Percentiles rank a stretch among this genome's conserved stretches.
Conservation (phyloP, 139 green algal genomes). For the Picochlorum costavermella region DNA sequence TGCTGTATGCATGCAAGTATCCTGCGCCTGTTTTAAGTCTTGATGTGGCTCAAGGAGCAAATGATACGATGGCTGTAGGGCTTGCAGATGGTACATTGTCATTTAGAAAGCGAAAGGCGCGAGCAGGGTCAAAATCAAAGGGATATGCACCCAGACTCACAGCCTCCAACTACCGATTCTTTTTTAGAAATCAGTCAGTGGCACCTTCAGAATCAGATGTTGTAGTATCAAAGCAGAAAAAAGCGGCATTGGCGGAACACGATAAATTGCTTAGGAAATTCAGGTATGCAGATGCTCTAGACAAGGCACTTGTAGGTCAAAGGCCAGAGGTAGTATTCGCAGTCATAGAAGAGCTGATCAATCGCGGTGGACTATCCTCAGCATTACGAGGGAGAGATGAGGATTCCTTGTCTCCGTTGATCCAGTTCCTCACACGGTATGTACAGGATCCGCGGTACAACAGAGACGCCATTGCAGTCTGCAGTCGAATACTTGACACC, state of each 20-base stretch:
- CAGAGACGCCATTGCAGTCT: conserved; percentile 35
- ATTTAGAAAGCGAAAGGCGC: conserved; percentile 28
- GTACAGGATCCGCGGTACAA: conserved; percentile 53
- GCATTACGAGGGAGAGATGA: conserved; percentile 54
- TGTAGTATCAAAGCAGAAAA: conserved; percentile 35
- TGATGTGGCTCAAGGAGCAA: conserved; percentile 56
- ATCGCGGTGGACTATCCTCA: conserved; percentile 44
- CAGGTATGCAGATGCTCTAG: conserved; percentile 68
- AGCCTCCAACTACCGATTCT: conserved; percentile 72
- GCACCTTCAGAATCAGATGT: conserved; percentile 47
- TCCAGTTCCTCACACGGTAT: conserved; percentile 45
- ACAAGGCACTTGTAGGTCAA: conserved; percentile 53
- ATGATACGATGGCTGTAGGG: conserved; percentile 70
- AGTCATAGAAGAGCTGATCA: conserved; percentile 75
- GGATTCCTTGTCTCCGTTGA: conserved; percentile 45
- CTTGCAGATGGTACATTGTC: conserved; percentile 73
- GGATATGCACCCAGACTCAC: conserved; percentile 43
- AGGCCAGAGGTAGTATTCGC: conserved; percentile 52
- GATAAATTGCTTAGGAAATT: conserved; percentile 53
- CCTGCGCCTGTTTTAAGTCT: conserved; percentile 65
- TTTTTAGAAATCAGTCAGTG: conserved; percentile 61
- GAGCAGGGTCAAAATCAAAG: conserved; percentile 1
- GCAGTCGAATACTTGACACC: conserved; percentile 55
- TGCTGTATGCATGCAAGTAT: conserved; percentile 70
- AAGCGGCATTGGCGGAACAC: conserved; percentile 49